Evolutionary conservation across 495 filamentous ascomycete species (phyloP).

Genomic region (Penicillium samsonianum): DNA sequence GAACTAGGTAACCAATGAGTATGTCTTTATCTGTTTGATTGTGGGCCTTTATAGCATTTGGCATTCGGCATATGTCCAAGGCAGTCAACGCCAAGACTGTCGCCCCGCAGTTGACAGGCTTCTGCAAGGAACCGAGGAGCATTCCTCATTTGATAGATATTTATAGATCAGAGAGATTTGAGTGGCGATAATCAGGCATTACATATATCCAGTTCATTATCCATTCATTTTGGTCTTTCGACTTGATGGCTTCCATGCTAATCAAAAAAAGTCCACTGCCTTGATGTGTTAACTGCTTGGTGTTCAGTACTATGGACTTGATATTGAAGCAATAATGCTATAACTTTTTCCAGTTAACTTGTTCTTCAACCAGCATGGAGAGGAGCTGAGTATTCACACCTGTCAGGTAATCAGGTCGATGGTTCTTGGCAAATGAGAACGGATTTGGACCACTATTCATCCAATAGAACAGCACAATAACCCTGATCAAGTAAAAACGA

Average conservation of each 20-base stretch:
- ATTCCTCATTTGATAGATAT: neutral
- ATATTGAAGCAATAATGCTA: no score
- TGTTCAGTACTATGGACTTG: neutral
- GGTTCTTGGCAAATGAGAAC: neutral
- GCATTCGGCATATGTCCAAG: neutral
- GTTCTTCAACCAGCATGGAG: neutral
- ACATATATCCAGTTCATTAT: neutral
- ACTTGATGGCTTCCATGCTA: neutral
- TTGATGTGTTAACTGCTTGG: neutral
- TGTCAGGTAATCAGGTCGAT: neutral
- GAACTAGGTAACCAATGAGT: neutral
- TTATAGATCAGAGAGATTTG: neutral
- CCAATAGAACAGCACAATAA: no score
- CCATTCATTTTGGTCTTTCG: neutral
- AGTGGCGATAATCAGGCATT: neutral
- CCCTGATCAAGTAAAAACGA: no score
- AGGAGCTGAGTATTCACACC: neutral
- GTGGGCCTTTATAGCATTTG: neutral
- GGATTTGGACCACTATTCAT: neutral
- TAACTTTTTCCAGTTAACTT: no score
- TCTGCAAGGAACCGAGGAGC: slow-evolving; percentile 6
- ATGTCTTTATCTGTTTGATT: neutral
- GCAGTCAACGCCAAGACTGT: neutral
- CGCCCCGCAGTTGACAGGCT: neutral
- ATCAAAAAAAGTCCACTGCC: neutral